A percentile compares a stretch with the other conserved stretches of the same genome.
phyloP scores from a whole-genome alignment of 2,329 filamentous ascomycete genomes.

The Didymella glomerata region DNA sequence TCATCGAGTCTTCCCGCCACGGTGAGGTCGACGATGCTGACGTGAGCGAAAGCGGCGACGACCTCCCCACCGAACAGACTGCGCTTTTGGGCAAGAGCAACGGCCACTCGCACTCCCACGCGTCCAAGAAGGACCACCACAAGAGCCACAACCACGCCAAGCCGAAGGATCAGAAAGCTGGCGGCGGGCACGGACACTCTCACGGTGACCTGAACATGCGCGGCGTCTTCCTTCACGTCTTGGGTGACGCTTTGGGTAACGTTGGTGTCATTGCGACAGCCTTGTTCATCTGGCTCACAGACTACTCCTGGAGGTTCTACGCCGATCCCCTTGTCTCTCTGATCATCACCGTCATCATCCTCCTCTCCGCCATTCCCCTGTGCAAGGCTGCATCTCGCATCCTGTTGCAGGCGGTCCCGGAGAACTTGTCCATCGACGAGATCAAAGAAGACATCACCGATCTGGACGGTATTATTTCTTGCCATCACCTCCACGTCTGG shows the following conservation, averaged over 20 bases:
- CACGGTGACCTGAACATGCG: slow-evolving; percentile 95
- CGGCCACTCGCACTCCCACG: slow-evolving; percentile 24
- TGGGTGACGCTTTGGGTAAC: slow-evolving; percentile 86
- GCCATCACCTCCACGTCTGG: slow-evolving; percentile 98
- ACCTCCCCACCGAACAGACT: slow-evolving; percentile 54
- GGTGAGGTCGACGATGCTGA: slow-evolving; percentile 61
- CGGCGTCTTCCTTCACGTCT: slow-evolving; percentile 73
- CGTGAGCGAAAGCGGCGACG: slow-evolving; percentile 66
- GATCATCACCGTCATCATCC: slow-evolving; percentile 83
- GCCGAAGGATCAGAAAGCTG: slow-evolving; percentile 68
- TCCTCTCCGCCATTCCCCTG: slow-evolving; percentile 77
- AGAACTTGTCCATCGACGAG: slow-evolving; percentile 85
- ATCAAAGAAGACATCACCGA: slow-evolving; percentile 90
- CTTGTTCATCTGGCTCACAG: slow-evolving; percentile 88
- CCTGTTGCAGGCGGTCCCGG: slow-evolving; percentile 90
- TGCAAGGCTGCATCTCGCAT: slow-evolving; percentile 85
- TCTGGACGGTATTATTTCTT: slow-evolving; percentile 85
- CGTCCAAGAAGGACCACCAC: slow-evolving; percentile 58
- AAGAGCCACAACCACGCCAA: slow-evolving; percentile 81
- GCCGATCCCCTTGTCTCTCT: slow-evolving; percentile 92
- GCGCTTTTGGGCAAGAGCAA: slow-evolving; percentile 46
- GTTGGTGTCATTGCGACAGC: slow-evolving; percentile 85
- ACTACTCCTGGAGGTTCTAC: slow-evolving; percentile 83
- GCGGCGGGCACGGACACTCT: slow-evolving; percentile 73
- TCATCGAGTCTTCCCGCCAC: slow-evolving; percentile 81